Conservation (phyloP, 371 early-diverging fungal genomes). For the Sanchytrium tribonematis region DNA sequence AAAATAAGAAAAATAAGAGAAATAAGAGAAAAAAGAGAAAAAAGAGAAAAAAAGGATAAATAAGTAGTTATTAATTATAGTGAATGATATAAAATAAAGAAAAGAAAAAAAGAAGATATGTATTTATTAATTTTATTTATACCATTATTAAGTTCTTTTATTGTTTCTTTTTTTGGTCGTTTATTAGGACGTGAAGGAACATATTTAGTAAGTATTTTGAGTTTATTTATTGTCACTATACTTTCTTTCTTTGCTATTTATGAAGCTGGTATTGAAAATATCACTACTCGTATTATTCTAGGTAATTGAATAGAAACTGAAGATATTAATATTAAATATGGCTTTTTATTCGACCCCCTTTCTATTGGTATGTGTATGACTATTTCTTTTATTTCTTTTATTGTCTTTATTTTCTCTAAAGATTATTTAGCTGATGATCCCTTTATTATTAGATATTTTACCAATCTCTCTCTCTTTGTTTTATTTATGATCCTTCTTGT, state of each 20-base stretch:
- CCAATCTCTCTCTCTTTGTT: slow-evolving; percentile 34
- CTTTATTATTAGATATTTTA: slow-evolving; percentile 28
- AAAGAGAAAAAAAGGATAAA: neutral
- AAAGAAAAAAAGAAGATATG: neutral
- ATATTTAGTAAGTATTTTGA: neutral
- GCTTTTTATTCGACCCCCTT: neutral
- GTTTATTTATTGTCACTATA: neutral
- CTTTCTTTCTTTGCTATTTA: neutral
- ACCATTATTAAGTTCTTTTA: neutral
- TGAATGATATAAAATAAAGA: neutral
- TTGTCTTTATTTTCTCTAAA: neutral
- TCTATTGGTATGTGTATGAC: neutral
- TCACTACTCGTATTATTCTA: neutral
- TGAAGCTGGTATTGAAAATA: neutral
- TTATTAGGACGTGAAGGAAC: neutral
- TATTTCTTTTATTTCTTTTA: neutral
- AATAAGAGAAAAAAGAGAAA: neutral
- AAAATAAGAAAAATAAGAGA: neutral
- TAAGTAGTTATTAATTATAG: neutral
- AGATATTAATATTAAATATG: neutral
- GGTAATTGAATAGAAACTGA: neutral
- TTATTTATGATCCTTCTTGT: slow-evolving; percentile 32
- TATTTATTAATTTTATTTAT: neutral
- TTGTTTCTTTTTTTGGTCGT: neutral
- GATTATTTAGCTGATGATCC: slow-evolving; percentile 6